Percentiles rank a stretch among this genome's conserved stretches.
These are phyloP conservation scores for Orbilia javanica DNA, from an alignment of 2,329 filamentous ascomycete species.

Conservation along the genomic window DNA sequence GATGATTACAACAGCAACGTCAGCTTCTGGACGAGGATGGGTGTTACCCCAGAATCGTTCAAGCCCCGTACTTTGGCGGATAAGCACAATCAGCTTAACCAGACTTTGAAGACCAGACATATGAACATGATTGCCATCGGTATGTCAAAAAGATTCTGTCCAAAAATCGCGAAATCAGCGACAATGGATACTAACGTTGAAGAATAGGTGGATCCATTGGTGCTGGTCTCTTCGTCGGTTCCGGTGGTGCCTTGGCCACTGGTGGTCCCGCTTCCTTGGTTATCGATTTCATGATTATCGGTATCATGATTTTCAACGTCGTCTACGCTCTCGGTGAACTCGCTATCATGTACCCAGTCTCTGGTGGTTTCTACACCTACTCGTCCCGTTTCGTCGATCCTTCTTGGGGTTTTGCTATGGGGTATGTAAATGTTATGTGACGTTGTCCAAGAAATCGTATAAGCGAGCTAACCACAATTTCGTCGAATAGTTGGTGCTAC, in stretches of 20 bases:
- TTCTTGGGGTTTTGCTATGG: constrained; percentile 71
- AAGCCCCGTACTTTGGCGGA: constrained; percentile 62
- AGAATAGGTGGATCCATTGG: constrained; percentile 73
- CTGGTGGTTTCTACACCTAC: constrained; percentile 74
- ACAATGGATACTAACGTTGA: constrained; percentile 63
- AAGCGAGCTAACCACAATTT: constrained; percentile 30
- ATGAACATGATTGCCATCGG: constrained; percentile 75
- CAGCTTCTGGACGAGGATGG: constrained; percentile 65
- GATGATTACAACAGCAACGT: constrained; percentile 60
- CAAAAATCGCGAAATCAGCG: constrained; percentile 71
- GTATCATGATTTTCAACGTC: constrained; percentile 73
- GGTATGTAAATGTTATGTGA: constrained; percentile 60
- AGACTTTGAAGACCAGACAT: constrained; percentile 71
- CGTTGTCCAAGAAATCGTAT: not conserved
- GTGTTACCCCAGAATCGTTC: constrained; percentile 65
- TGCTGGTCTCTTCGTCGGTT: constrained; percentile 75
- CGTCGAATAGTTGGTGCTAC: constrained; percentile 67
- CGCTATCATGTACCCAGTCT: constrained; percentile 74
- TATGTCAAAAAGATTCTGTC: constrained; percentile 69
- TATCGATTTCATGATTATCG: constrained; percentile 70
- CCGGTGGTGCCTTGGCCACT: constrained; percentile 69
- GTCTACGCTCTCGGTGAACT: constrained; percentile 74
- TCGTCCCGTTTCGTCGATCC: constrained; percentile 73
- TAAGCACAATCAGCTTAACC: constrained; percentile 65
- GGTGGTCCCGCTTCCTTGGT: constrained; percentile 64